A percentile compares a stretch with the other conserved stretches of the same genome.
These are phyloP conservation scores for Populus davidiana DNA, from an alignment of 345 rosid species.

Conservation along the genomic window DNA sequence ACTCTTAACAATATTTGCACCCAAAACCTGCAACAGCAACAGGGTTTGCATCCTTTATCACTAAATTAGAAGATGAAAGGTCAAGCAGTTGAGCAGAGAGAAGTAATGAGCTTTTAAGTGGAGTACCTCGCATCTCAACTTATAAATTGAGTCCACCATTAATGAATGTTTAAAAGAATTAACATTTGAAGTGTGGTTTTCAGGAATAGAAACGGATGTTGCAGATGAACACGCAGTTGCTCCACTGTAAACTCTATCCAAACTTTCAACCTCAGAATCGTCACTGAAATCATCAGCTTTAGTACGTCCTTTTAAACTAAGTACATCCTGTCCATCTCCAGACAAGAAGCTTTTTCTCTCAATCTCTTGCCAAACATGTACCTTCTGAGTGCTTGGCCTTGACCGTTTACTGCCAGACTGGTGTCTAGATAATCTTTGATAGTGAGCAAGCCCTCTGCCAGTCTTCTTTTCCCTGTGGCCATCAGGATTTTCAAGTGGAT, in stretches of 20 bases:
- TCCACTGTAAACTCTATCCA: slow-evolving; percentile 60
- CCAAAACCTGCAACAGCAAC: slow-evolving; percentile 74
- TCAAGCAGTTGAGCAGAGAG: slow-evolving; percentile 13
- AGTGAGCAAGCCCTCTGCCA: slow-evolving; percentile 45
- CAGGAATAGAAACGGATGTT: slow-evolving; percentile 38
- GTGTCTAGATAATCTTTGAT: slow-evolving; percentile 42
- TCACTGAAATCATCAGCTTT: slow-evolving; percentile 56
- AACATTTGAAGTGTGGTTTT: slow-evolving; percentile 36
- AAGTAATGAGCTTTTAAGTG: slow-evolving; percentile 11
- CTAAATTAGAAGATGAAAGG: slow-evolving; percentile 15
- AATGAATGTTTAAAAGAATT: slow-evolving; percentile 52
- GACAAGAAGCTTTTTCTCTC: slow-evolving; percentile 79
- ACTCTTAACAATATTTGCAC: slow-evolving; percentile 94
- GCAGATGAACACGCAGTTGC: slow-evolving; percentile 72
- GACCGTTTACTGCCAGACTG: slow-evolving; percentile 72
- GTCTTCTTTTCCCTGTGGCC: slow-evolving; percentile 43
- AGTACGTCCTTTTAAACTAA: slow-evolving; percentile 34
- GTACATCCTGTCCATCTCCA: slow-evolving; percentile 81
- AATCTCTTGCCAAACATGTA: slow-evolving; percentile 65
- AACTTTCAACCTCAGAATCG: slow-evolving; percentile 64
- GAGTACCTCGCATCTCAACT: slow-evolving; percentile 93
- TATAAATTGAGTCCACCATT: slow-evolving; percentile 68
- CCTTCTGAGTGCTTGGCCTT: slow-evolving; percentile 42
- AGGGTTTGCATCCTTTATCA: slow-evolving; percentile 18
- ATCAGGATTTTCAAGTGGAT: slow-evolving; percentile 85